Evolutionary conservation across 371 early-diverging fungal species (phyloP), one percentile per base, ranked within the genome.

Genomic region (Actinomucor elegans): DNA sequence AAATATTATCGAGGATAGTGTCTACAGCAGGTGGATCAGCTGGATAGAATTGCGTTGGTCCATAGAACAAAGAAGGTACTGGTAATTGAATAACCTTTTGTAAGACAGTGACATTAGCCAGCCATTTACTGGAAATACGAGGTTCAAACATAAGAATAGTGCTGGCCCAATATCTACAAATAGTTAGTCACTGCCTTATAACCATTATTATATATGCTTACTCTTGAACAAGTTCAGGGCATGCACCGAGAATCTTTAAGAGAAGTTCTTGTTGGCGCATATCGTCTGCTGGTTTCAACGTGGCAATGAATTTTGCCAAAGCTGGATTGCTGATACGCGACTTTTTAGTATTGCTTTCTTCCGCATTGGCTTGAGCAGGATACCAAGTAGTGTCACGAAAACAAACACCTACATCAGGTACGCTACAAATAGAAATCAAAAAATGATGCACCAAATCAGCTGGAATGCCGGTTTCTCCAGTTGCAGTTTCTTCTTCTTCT

Each of bases 181-280:
- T 15, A 34, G 5, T 23, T 20, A 12, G 3, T 33, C 9, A 17
- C 20, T 9, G 9, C 32, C 14, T 15, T 43, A 40, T 23, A 18
- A 8, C 20, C 12, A 17, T 35, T 15, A 36, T 5, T 14, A 46
- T 12, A 4, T 7, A 58, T 24, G 65, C 59, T 66, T 78, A 93
- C 90, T 75, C 66, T 60, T 83, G 80, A 5, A 89, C 83, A n/a
- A 92, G 67, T 49, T 91, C 93, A 5, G 94, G 93, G 55, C 90
- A 91, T 10, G 79, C 82, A 10, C 59, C 51, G 21, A 93, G 52
- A 20, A 91, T 82, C 15, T 74, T 77, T 2, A 91, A 61, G 5
- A 91, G 50, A 5, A 92, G 61, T 41, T 80, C 79, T 52, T 83
- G 86, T 60, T 94, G 92, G 3, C 76, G 69, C 29, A 75, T 57